A percentile compares a stretch with the other conserved stretches of the same genome.
phyloP scores from a whole-genome alignment of 1,284 basidiomycete genomes.

The Microbotryum intermedium region DNA sequence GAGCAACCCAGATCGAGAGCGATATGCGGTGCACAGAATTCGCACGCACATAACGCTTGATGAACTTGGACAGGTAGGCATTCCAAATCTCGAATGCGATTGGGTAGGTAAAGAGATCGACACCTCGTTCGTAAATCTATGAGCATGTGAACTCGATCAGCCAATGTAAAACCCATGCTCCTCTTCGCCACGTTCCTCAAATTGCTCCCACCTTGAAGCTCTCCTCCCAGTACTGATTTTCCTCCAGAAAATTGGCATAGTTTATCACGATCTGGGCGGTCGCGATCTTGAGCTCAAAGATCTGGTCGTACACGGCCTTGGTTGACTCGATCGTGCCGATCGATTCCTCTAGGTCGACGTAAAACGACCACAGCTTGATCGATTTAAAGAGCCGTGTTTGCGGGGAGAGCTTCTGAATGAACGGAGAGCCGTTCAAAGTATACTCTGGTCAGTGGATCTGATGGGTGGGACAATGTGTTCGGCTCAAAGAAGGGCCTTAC shows the following conservation, averaged over 20 bases:
- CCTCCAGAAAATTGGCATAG: conserved; percentile 92
- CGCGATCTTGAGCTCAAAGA: conserved; percentile 94
- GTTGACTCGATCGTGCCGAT: conserved; percentile 87
- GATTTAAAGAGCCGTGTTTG: conserved; percentile 94
- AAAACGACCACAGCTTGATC: conserved; percentile 97
- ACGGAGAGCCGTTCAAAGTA: conserved; percentile 4
- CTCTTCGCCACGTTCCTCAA: background rate
- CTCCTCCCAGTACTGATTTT: conserved; percentile 97
- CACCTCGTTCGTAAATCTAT: conserved; percentile 89
- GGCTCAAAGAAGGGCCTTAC: conserved; percentile 47
- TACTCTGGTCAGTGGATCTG: background rate
- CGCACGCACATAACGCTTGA: conserved; percentile 78
- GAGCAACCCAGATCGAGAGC: background rate
- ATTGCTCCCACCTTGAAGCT: conserved; percentile 69
- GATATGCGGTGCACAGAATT: background rate
- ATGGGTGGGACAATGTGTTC: background rate
- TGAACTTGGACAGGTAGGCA: conserved; percentile 93
- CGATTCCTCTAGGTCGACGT: conserved; percentile 93
- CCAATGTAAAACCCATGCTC: background rate
- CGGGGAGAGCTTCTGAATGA: conserved; percentile 61
- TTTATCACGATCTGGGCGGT: conserved; percentile 95
- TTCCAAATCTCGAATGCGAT: conserved; percentile 99
- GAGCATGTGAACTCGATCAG: background rate
- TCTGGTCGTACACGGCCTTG: conserved; percentile 92
- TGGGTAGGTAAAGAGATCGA: conserved; percentile 95